A percentile compares a stretch with the other conserved stretches of the same genome.
These are phyloP conservation scores for Zoysia japonica DNA, from an alignment of 176 grass and related monocot genomes.

Conservation along the genomic window DNA sequence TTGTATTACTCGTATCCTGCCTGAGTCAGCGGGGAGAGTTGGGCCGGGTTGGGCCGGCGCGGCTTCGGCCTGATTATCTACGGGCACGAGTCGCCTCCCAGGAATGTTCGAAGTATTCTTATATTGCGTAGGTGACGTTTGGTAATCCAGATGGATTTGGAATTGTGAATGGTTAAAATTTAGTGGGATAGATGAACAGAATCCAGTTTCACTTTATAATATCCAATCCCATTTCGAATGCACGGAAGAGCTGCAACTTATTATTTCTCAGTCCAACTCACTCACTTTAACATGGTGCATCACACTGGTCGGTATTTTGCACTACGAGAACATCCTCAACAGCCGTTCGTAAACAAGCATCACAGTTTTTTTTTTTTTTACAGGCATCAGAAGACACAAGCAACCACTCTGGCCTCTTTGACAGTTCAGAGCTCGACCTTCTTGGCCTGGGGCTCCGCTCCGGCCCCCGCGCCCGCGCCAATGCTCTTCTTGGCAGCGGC, in stretches of 20 bases:
- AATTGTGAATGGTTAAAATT: too few relatives aligned
- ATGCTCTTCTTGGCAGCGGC: conserved; percentile 42
- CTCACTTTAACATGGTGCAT: background rate
- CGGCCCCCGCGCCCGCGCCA: background rate
- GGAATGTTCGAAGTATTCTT: too few relatives aligned
- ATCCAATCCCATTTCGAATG: background rate
- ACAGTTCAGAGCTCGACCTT: conserved; percentile 66
- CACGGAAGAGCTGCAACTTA: background rate
- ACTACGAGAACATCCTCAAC: background rate
- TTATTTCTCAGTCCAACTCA: conserved; percentile 24
- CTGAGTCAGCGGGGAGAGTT: too few relatives aligned
- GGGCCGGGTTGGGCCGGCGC: too few relatives aligned
- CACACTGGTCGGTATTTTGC: background rate
- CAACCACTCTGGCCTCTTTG: background rate
- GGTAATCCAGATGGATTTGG: too few relatives aligned
- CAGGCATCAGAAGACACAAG: background rate
- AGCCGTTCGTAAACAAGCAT: background rate
- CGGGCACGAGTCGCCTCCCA: too few relatives aligned
- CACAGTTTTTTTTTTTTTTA: too few relatives aligned
- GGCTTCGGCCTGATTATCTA: too few relatives aligned
- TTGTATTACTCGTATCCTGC: too few relatives aligned
- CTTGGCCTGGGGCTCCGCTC: conserved; percentile 27
- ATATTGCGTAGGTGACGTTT: too few relatives aligned
- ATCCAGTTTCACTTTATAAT: too few relatives aligned
- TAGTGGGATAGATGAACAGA: too few relatives aligned